These are phyloP conservation scores for Graphilbum sp. DNA, from an alignment of 2,329 filamentous ascomycete genomes.

Conservation along the genomic window DNA sequence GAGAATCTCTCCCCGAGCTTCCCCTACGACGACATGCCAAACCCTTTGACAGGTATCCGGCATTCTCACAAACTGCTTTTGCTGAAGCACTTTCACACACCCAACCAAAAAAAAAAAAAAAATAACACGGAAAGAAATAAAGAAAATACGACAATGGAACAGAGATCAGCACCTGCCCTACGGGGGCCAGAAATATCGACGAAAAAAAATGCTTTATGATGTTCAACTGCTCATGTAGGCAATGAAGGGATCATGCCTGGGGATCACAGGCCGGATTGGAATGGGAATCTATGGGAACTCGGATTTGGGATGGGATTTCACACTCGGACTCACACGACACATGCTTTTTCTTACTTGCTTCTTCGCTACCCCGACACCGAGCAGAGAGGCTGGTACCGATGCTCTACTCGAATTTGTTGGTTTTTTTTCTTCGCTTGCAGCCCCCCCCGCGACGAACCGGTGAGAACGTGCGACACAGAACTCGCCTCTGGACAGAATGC, in stretches of 20 bases:
- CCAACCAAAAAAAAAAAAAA: not conserved
- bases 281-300: not conserved
- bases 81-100: too few species aligned
- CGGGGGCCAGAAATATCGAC: not conserved
- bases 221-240: not conserved
- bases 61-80: constrained; percentile 3
- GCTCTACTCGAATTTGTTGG: not conserved
- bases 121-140: not conserved
- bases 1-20: not conserved
- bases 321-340: not conserved
- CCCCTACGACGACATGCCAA: constrained; percentile 5
- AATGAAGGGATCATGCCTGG: not conserved
- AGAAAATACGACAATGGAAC: not conserved
- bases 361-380: not conserved
- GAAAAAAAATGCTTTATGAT: not conserved
- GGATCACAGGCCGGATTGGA: not conserved
- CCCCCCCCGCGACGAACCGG: constrained; percentile 15
- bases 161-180: too few species aligned
- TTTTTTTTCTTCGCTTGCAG: constrained; percentile 23
- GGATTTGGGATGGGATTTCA: not conserved
- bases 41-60: constrained; percentile 4
- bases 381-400: not conserved
- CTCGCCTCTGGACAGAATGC: not conserved
- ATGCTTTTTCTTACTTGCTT: not conserved
- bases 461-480: not conserved